Conservation (phyloP, 441 rosid genomes). For the Euphorbia celastroides region DNA sequence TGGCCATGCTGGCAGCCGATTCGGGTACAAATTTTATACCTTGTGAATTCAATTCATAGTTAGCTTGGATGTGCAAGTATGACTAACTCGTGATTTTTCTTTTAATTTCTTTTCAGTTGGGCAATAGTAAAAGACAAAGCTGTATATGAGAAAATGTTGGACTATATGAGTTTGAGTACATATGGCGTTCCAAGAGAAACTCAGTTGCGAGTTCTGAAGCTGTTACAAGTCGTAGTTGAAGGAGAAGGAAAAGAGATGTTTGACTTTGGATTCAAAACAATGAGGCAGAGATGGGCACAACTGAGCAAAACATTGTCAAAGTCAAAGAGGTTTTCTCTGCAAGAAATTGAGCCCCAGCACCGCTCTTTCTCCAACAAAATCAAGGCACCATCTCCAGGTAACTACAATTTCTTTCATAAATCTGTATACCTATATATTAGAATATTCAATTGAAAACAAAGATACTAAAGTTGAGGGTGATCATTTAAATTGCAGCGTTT, state of each 20-base stretch:
- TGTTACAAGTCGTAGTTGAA: constrained; percentile 29
- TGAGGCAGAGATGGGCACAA: constrained; percentile 40
- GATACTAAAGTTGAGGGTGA: neutral
- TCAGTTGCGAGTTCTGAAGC: constrained; percentile 44
- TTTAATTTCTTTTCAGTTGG: constrained; percentile 31
- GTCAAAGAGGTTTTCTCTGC: constrained; percentile 42
- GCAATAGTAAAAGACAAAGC: constrained; percentile 43
- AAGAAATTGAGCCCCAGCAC: constrained; percentile 26
- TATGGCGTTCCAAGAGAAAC: constrained; percentile 37
- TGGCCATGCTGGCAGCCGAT: constrained; percentile 64
- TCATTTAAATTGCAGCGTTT: constrained; percentile 40
- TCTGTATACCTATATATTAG: too few relatives aligned
- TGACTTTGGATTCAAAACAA: constrained; percentile 33
- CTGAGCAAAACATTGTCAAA: constrained; percentile 25
- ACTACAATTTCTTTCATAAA: too few relatives aligned
- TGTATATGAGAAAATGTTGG: constrained; percentile 34
- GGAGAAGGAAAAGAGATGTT: constrained; percentile 27
- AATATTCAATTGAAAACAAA: neutral
- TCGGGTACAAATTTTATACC: constrained; percentile 39
- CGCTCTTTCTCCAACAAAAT: constrained; percentile 31
- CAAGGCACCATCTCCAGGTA: constrained; percentile 46
- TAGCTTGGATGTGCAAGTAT: too few relatives aligned
- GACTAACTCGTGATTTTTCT: neutral
- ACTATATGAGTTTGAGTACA: constrained; percentile 17
- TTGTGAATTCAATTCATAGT: too few relatives aligned